Percentiles rank a stretch among this genome's conserved stretches.
These are phyloP conservation scores for Phytophthora tubulina DNA, from an alignment of 352 stramenopile species.

Conservation along the genomic window DNA sequence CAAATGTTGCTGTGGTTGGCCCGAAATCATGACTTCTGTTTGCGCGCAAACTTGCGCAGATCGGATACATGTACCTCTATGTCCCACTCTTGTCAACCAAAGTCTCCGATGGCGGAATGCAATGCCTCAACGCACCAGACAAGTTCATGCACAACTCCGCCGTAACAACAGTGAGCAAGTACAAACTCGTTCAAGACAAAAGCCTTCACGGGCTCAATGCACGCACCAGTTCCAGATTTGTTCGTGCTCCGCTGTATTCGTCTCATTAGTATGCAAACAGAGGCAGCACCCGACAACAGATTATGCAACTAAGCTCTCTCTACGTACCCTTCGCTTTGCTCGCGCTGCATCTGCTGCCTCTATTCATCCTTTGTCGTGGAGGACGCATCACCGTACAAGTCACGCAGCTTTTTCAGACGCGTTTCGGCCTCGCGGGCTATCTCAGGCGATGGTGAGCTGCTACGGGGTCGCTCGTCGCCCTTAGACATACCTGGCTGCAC, in stretches of 20 bases:
- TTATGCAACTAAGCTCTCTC: neutral
- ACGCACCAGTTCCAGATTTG: conserved; percentile 11
- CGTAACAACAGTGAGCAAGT: too few relatives aligned
- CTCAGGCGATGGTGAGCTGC: conserved; percentile 42
- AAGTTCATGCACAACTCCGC: too few relatives aligned
- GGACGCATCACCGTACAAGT: conserved; percentile 88
- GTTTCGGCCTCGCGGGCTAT: conserved; percentile 62
- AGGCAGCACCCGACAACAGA: neutral
- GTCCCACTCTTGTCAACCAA: conserved; percentile 19
- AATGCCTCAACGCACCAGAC: too few relatives aligned
- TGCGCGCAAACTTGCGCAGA: neutral
- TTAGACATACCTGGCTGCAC: conserved; percentile 47
- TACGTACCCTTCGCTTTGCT: conserved; percentile 7
- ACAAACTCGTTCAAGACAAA: too few relatives aligned
- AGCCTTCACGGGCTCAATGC: neutral
- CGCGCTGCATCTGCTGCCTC: neutral
- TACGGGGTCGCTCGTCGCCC: conserved; percentile 33
- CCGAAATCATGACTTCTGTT: conserved; percentile 10
- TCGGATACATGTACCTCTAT: neutral
- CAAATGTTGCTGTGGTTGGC: neutral
- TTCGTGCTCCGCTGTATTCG: conserved; percentile 16
- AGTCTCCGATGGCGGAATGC: neutral
- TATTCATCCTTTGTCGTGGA: conserved; percentile 42
- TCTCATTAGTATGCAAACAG: neutral
- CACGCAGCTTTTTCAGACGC: conserved; percentile 73